These are phyloP conservation scores for Mariannaea elegans DNA, from an alignment of 2,329 filamentous ascomycete genomes.

Conservation along the genomic window DNA sequence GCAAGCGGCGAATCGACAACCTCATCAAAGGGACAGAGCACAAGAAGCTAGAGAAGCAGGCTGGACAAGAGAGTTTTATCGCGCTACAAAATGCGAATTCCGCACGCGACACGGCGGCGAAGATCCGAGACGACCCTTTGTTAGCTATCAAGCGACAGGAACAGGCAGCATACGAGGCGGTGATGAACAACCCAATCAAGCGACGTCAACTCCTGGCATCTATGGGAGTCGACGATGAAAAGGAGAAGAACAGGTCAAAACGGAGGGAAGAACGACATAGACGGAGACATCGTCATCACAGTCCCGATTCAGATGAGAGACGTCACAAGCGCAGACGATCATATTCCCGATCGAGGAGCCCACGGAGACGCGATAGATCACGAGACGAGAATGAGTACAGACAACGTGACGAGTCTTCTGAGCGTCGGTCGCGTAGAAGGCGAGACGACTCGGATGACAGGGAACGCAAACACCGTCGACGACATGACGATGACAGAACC, in stretches of 20 bases:
- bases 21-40: conserved; percentile 80
- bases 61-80: conserved; percentile 67
- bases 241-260: conserved; percentile 51
- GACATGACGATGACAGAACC: conserved; percentile 30
- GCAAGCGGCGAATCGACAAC: conserved; percentile 90
- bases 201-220: conserved; percentile 72
- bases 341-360: conserved; percentile 56
- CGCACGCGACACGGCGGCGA: conserved; percentile 80
- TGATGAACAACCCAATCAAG: conserved; percentile 80
- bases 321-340: conserved; percentile 55
- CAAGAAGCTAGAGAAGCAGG: conserved; percentile 81
- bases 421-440: conserved; percentile 32
- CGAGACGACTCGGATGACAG: conserved; percentile 33
- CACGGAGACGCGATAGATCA: conserved; percentile 44
- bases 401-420: conserved; percentile 39
- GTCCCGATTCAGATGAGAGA: conserved; percentile 49
- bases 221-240: conserved; percentile 64
- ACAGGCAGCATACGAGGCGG: conserved; percentile 79
- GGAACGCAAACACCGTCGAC: conserved; percentile 25
- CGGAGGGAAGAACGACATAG: conserved; percentile 48
- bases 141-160: conserved; percentile 94
- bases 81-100: conserved; percentile 75
- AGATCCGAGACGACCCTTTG: conserved; percentile 90
- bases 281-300: conserved; percentile 54
- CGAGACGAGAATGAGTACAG: conserved; percentile 40